A percentile compares a stretch with the other conserved stretches of the same genome.
Evolutionary conservation across 1,139 yeast species (phyloP).

Genomic region (Spencermartinsiella ligniputridi): DNA sequence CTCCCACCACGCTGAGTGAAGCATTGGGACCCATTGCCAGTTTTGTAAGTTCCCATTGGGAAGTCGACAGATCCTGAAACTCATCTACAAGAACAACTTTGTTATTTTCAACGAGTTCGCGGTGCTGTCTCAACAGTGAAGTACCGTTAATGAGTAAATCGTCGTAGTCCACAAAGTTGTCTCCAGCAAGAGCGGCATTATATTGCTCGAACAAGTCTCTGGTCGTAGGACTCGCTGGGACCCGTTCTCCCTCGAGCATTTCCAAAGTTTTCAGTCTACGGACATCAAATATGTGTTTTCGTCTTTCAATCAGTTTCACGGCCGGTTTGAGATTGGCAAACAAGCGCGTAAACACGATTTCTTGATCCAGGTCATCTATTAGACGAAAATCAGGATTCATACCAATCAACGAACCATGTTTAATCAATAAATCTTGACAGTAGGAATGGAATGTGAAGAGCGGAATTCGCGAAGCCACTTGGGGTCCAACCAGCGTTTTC

Average conservation of each 20-base stretch:
- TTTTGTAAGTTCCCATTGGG: constrained; percentile 68
- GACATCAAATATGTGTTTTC: neutral
- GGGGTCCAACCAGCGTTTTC: constrained; percentile 48
- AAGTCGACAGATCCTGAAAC: constrained; percentile 81
- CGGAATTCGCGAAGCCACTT: constrained; percentile 34
- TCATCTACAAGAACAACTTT: constrained; percentile 85
- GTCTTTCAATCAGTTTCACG: neutral
- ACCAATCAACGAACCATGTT: constrained; percentile 52
- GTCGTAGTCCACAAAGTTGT: constrained; percentile 67
- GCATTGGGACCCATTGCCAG: constrained; percentile 43
- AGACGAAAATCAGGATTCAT: constrained; percentile 51
- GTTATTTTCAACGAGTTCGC: neutral
- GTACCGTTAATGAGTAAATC: constrained; percentile 63
- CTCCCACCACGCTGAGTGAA: constrained; percentile 62
- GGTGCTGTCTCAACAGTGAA: constrained; percentile 41
- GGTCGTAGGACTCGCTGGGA: neutral
- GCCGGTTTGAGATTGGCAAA: neutral
- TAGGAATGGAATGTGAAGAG: constrained; percentile 88
- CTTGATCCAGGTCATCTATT: constrained; percentile 34
- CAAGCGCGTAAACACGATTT: constrained; percentile 11
- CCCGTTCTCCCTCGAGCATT: neutral
- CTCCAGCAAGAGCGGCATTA: constrained; percentile 15
- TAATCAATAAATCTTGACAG: constrained; percentile 55
- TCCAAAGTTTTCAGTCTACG: neutral
- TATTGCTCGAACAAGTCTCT: constrained; percentile 10